Evolutionary conservation across 2,329 filamentous ascomycete genomes (phyloP).

Genomic region (Ophiocordyceps unilateralis): DNA sequence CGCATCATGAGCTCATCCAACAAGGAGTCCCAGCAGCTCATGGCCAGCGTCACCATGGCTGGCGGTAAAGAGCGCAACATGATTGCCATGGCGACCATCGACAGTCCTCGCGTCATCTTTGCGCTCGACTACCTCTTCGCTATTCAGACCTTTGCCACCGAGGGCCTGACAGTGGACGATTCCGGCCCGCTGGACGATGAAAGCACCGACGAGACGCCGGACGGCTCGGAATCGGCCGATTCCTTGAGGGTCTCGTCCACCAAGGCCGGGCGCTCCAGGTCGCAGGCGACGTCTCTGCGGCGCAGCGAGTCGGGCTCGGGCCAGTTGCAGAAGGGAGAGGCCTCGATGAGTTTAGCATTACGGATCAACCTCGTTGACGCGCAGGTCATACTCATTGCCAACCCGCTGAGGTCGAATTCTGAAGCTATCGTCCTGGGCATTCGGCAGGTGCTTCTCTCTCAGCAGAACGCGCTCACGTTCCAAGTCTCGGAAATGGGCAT

Average conservation of each 20-base stretch:
- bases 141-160: constrained; percentile 64
- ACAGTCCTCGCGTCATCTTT: constrained; percentile 88
- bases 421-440: constrained; percentile 93
- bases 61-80: constrained; percentile 65
- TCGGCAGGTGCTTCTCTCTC: constrained; percentile 80
- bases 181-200: constrained; percentile 30
- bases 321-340: constrained; percentile 4
- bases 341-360: constrained; percentile 61
- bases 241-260: constrained; percentile 33
- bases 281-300: constrained; percentile 9
- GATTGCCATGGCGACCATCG: constrained; percentile 82
- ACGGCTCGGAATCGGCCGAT: constrained; percentile 38
- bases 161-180: constrained; percentile 48
- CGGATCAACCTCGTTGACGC: constrained; percentile 90
- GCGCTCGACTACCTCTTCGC: constrained; percentile 91
- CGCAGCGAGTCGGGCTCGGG: constrained; percentile 6
- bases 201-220: constrained; percentile 36
- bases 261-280: constrained; percentile 11
- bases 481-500: constrained; percentile 91
- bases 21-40: constrained; percentile 89
- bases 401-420: constrained; percentile 73
- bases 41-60: constrained; percentile 90
- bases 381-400: constrained; percentile 90
- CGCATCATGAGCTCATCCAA: constrained; percentile 98
- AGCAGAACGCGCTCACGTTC: constrained; percentile 85